Base-by-base conservation (phyloP, 352 stramenopile species). In the Globisporangium emineosum region DNA sequence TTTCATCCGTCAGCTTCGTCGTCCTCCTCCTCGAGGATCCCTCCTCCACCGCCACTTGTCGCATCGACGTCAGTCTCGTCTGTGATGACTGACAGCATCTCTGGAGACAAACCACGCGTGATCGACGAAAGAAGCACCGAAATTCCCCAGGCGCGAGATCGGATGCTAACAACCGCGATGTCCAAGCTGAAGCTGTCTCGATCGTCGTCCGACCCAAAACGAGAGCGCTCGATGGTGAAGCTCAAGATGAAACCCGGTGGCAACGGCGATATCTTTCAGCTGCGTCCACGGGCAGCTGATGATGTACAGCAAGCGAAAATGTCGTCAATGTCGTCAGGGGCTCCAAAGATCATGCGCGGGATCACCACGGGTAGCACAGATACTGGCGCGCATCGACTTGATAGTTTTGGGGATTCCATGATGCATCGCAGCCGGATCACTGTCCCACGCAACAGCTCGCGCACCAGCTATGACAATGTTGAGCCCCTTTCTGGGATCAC, bases 151-250 rank as follows among this genome's bases (percentile, higher is more conserved):
- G 8, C 59, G 53, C n/a, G 60, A 49, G 23, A 59, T 42, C 12
- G 69, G 17, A 75, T 76, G 63, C 68, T 83, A n/a, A 75, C 78
- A 1, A 70, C 81, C n/a, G 76, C 81, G 33, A 69, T 88, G 73
- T 63, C 73, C 10, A 90, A 90, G 57, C 72, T 92, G 27, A 83
- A 84, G 29, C 65, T 95, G 12, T 69, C 78, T 7, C 76, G 86
- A n/a, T 91, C 79, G 13, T 90, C 83, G 4, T 93, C 83, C 0
- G 84, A 94, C 35, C 82, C 83, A 5, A 92, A 91, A 58, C 82
- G 80, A 49, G 80, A 94, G 56, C 65, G 75, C 25, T 88, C 81
- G 10, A 79, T 82, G 63, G 66, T 87, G 12, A 88, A 89, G 42
- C 69, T 83, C 35, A 86, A 86, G 45, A 78, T 72, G 3, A 89